These are phyloP conservation scores for Moesziomyces sp. DNA, from an alignment of 1,284 basidiomycete species.

Conservation along the genomic window DNA sequence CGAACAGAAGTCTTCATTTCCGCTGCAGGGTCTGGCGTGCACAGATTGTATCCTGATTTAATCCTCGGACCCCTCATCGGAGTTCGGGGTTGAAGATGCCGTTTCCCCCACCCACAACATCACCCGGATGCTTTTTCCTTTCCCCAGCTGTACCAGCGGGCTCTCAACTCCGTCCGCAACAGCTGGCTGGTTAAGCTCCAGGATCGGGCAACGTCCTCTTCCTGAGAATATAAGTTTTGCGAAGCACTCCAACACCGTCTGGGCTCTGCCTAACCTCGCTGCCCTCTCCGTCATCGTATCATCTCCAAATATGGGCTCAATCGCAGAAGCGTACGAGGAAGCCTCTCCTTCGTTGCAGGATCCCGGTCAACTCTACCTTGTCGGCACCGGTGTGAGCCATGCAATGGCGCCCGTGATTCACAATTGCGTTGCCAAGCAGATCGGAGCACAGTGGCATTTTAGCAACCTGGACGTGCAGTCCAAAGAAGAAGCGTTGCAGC, in stretches of 20 bases:
- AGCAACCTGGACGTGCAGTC: slow-evolving; percentile 14
- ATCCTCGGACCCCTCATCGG: too few species aligned
- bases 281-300: too few species aligned
- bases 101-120: too few species aligned
- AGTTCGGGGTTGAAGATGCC: too few species aligned
- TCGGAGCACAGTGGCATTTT: slow-evolving; percentile 13
- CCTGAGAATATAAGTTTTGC: too few species aligned
- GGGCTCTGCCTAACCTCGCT: too few species aligned
- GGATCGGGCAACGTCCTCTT: too few species aligned
- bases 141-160: not conserved
- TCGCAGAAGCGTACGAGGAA: not conserved
- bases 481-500: slow-evolving; percentile 12
- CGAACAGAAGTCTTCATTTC: not conserved
- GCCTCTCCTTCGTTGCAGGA: slow-evolving; percentile 9
- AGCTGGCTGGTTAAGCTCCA: not conserved
- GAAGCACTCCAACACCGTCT: too few species aligned
- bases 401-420: slow-evolving; percentile 14
- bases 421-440: slow-evolving; percentile 13
- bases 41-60: too few species aligned
- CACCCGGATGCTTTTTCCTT: too few species aligned
- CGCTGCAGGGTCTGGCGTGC: slow-evolving; percentile 5
- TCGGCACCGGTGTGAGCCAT: slow-evolving; percentile 8
- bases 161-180: slow-evolving; percentile 4
- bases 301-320: slow-evolving; percentile 8
- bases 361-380: slow-evolving; percentile 8